Evolutionary conservation across 495 filamentous ascomycete species (phyloP).

Genomic region (Astrothelium macrocarpum): DNA sequence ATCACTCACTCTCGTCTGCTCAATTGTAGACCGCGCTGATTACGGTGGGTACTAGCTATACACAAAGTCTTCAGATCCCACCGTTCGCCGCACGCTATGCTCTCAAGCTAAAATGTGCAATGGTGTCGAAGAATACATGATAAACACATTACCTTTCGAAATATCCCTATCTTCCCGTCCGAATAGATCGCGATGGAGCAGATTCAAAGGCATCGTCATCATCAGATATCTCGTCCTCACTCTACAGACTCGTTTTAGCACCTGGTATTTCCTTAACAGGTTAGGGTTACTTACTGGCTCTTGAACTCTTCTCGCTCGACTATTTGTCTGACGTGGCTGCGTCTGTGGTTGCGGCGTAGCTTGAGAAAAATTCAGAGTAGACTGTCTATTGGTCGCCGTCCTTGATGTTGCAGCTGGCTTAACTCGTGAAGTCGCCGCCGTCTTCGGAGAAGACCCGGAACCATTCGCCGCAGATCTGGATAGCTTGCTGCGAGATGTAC

Average conservation of each 20-base stretch:
- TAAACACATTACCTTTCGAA: background rate
- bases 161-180: constrained; percentile 13
- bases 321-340: constrained; percentile 29
- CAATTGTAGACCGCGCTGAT: too few relatives aligned
- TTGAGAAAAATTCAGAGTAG: constrained; percentile 63
- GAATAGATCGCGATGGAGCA: constrained; percentile 10
- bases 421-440: constrained; percentile 22
- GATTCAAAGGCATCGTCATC: constrained; percentile 64
- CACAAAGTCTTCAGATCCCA: too few relatives aligned
- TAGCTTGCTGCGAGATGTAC: constrained; percentile 35
- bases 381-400: constrained; percentile 46
- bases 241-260: constrained; percentile 34
- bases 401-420: constrained; percentile 13
- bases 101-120: background rate
- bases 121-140: constrained; percentile 5
- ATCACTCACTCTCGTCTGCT: too few relatives aligned
- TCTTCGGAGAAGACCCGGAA: constrained; percentile 27
- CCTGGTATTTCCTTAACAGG: background rate
- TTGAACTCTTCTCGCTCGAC: constrained; percentile 28
- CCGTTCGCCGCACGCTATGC: background rate
- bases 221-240: constrained; percentile 66
- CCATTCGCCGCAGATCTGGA: constrained; percentile 36
- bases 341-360: too few relatives aligned
- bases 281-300: constrained; percentile 28
- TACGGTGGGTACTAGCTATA: too few relatives aligned